Evolutionary conservation across 768 basidiomycete species (phyloP).

Genomic region (Lepiota venenata): DNA sequence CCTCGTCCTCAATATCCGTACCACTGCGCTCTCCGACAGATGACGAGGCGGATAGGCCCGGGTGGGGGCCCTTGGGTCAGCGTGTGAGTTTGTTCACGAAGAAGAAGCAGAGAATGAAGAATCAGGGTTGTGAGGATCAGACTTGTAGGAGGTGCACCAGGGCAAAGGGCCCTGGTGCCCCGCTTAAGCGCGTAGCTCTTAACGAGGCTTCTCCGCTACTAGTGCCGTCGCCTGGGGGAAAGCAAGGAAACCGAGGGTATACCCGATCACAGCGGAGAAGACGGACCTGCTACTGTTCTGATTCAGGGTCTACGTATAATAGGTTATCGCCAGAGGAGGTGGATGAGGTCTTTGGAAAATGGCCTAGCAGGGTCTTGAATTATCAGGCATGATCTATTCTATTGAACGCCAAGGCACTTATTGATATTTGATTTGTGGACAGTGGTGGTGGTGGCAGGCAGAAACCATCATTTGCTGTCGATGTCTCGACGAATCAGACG

Average conservation of each 20-base stretch:
- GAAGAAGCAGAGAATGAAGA: slow-evolving; percentile 19
- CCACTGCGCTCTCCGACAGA: slow-evolving; percentile 62
- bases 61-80: slow-evolving; percentile 61
- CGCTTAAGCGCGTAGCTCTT: not conserved
- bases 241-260: not conserved
- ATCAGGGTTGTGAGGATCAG: slow-evolving; percentile 17
- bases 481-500: slow-evolving; percentile 54
- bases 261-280: not conserved
- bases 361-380: slow-evolving; percentile 71
- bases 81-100: slow-evolving; percentile 42
- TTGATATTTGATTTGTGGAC: slow-evolving; percentile 1
- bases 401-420: not conserved
- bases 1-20: slow-evolving; percentile 79
- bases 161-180: not conserved
- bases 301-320: not conserved
- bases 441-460: slow-evolving; percentile 89
- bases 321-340: slow-evolving; percentile 15
- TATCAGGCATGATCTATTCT: slow-evolving; percentile 47
- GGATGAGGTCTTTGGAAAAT: slow-evolving; percentile 12
- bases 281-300: slow-evolving; percentile 1
- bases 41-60: slow-evolving; percentile 40
- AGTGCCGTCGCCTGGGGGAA: not conserved
- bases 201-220: slow-evolving; percentile 6
- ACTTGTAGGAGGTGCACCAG: not conserved
- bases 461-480: slow-evolving; percentile 64